Evolutionary conservation across 371 early-diverging fungal species (phyloP).

Genomic region (Zychaea mexicana): DNA sequence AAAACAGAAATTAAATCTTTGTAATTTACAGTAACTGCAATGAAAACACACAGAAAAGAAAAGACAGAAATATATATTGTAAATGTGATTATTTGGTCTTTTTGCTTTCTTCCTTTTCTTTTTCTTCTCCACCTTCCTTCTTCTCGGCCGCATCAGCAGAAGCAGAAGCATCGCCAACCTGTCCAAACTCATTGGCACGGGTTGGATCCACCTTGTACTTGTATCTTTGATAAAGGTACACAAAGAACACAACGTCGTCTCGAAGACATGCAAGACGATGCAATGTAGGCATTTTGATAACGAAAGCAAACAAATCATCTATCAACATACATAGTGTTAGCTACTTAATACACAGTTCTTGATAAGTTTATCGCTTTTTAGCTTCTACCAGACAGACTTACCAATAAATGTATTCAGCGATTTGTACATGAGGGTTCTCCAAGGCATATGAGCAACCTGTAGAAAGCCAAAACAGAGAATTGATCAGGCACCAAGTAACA

Average conservation of each 20-base stretch:
- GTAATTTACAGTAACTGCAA: conserved; percentile 1
- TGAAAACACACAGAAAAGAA: no score
- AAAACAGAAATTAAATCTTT: neutral
- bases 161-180: conserved; percentile 62
- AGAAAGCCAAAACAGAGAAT: no score
- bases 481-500: neutral
- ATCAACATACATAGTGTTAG: neutral
- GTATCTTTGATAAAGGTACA: conserved; percentile 89
- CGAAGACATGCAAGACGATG: conserved; percentile 92
- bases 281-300: conserved; percentile 94
- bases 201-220: conserved; percentile 85
- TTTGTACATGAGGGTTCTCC: conserved; percentile 94
- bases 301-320: conserved; percentile 95
- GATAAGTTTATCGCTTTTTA: no score
- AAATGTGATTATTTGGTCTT: conserved; percentile 28
- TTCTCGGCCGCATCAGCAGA: conserved; percentile 10
- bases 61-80: neutral
- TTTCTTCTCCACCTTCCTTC: conserved; percentile 8
- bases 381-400: no score
- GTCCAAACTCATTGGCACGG: conserved; percentile 92
- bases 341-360: neutral
- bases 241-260: conserved; percentile 87
- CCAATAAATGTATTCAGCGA: conserved; percentile 90
- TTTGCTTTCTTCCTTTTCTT: conserved; percentile 23
- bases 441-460: conserved; percentile 90